Base-by-base conservation (phyloP, 2,329 filamentous ascomycete genomes). In the Zopfia rhizophila region DNA sequence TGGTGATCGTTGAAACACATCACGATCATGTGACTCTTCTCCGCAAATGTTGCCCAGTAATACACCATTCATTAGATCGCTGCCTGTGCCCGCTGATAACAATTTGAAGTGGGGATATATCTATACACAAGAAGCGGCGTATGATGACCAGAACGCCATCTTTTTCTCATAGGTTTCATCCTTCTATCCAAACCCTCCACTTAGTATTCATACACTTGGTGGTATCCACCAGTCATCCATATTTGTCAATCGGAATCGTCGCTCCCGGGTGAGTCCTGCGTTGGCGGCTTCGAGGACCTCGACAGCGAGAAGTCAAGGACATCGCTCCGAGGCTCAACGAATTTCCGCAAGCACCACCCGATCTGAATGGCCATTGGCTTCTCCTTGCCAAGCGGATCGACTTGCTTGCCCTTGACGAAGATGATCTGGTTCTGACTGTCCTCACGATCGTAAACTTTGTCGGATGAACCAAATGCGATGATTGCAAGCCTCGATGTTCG, bases 381-480 rank as follows among this genome's bases (percentile, higher is more conserved):
- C 37, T 68, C 68, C 27, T 64, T 66, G 19, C 75, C 75, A 5
- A 78, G 62, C 1, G 75, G 73, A 33, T 76, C 72, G 1, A 68
- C 50, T 30, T 73, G 70, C 5, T 67, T 70, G 6, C 75, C 75
- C 42, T 75, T 75, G 19, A 77, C 69, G 53, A 74, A 79, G 37
- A 78, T 72, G 47, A 77, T 68, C 48, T 77, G 75, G 47, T 76
- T 77, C 45, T 69, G 66, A 38, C 66, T 72, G 45, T 78, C 76
- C 56, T 77, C 72, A 13, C 75, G 73, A 41, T 76, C 75, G 55
- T 77, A 77, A 11, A 77, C 72, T 36, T 73, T 75, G 48, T 78
- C 75, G 2, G 73, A 75, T 8, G 72, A 68, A 12, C 75, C 76
- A 51, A 77, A 78, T 2, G 75, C 75, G 25, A 78, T 69, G 29